phyloP scores from a whole-genome alignment of 1,284 basidiomycete species.

The Ceratobasidium sp. region DNA sequence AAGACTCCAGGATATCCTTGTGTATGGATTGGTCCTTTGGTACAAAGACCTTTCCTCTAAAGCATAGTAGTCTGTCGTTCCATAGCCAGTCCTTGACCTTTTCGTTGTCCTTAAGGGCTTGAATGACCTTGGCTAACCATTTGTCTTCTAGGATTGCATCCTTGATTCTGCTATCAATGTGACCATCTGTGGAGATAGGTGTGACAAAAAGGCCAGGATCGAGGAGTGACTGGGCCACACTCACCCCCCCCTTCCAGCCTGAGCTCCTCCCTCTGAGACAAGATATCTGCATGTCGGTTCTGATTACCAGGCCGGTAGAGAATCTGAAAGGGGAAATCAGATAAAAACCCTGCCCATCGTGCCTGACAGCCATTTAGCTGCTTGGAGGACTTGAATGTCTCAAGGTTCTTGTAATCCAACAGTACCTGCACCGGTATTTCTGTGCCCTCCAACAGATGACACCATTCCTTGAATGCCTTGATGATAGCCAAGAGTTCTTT shows the following conservation, averaged over 20 bases:
- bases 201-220: constrained; percentile 10
- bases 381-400: constrained; percentile 57
- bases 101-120: neutral
- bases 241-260: constrained; percentile 30
- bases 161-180: neutral
- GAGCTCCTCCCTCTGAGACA: constrained; percentile 52
- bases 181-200: neutral
- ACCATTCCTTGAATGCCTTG: constrained; percentile 58
- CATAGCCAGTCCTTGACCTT: neutral
- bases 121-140: neutral
- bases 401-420: constrained; percentile 58
- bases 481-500: constrained; percentile 64
- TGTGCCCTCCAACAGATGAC: constrained; percentile 57
- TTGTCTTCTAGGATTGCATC: neutral
- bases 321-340: constrained; percentile 58
- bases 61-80: neutral
- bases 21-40: no score
- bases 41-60: no score
- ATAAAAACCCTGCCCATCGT: constrained; percentile 58
- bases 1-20: no score
- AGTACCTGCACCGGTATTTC: constrained; percentile 50
- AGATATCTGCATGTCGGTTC: constrained; percentile 57
- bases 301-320: constrained; percentile 58
- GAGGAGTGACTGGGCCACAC: neutral
- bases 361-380: constrained; percentile 57